phyloP scores from a whole-genome alignment of 2,329 filamentous ascomycete species.

The Pseudogymnoascus sp. region DNA sequence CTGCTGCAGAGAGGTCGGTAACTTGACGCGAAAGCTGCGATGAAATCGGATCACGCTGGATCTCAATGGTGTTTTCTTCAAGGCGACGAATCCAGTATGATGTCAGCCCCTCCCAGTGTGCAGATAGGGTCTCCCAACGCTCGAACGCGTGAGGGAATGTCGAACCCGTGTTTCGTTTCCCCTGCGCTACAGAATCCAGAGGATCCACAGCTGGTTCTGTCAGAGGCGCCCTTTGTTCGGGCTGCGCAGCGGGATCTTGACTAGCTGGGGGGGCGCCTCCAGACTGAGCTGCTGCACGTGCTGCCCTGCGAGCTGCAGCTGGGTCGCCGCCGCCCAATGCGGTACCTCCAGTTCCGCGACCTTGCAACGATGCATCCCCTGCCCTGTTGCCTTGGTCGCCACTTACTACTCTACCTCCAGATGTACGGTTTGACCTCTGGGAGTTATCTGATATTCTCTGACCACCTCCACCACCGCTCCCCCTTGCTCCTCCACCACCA shows the following conservation, averaged over 20 bases:
- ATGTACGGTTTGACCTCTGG: slow-evolving; percentile 25
- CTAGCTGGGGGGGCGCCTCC: neutral
- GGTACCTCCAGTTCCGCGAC: slow-evolving; percentile 22
- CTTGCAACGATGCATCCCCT: slow-evolving; percentile 22
- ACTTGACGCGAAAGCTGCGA: slow-evolving; percentile 89
- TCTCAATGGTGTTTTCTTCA: slow-evolving; percentile 81
- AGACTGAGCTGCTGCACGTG: neutral
- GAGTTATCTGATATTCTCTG: slow-evolving; percentile 27
- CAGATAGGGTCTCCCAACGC: slow-evolving; percentile 92
- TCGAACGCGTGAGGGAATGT: slow-evolving; percentile 93
- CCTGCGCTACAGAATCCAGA: slow-evolving; percentile 9
- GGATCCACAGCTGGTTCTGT: neutral
- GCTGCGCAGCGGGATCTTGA: neutral
- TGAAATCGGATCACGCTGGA: slow-evolving; percentile 73
- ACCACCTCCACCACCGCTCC: slow-evolving; percentile 17
- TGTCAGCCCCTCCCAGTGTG: slow-evolving; percentile 95
- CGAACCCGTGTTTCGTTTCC: slow-evolving; percentile 19
- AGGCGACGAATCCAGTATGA: slow-evolving; percentile 94
- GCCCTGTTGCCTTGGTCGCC: slow-evolving; percentile 14
- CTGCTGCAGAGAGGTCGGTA: slow-evolving; percentile 91
- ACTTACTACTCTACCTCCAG: slow-evolving; percentile 19
- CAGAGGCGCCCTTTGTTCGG: slow-evolving; percentile 4
- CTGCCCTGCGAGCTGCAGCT: slow-evolving; percentile 1
- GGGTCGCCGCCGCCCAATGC: slow-evolving; percentile 23
- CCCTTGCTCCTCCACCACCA: slow-evolving; percentile 29